Percentiles rank a stretch among this genome's conserved stretches.
phyloP scores from a whole-genome alignment of 2,329 filamentous ascomycete genomes.

The Xenoacremonium recifei region DNA sequence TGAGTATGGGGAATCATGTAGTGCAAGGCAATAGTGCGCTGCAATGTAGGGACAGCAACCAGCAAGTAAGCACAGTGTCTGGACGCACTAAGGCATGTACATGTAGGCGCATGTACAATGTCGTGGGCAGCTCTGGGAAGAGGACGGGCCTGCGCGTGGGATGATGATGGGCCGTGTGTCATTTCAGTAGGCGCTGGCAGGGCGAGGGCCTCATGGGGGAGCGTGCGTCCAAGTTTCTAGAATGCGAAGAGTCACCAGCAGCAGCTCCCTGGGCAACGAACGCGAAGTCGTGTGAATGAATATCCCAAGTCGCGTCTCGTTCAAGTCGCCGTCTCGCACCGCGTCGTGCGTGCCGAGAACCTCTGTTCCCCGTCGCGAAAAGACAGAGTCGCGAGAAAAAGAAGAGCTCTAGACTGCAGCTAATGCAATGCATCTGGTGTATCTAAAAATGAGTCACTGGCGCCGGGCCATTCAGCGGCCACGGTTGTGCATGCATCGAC shows the following conservation, averaged over 20 bases:
- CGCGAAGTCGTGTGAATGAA: too few relatives aligned
- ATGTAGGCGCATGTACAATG: not conserved
- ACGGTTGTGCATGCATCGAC: slow-evolving; percentile 28
- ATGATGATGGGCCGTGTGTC: too few relatives aligned
- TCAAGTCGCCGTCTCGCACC: not conserved
- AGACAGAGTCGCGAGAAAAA: too few relatives aligned
- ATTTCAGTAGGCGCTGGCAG: slow-evolving; percentile 1
- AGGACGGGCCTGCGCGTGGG: not conserved
- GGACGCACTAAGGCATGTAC: too few relatives aligned
- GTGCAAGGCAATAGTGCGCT: too few relatives aligned
- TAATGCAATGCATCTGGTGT: slow-evolving; percentile 6
- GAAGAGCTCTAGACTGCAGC: not conserved
- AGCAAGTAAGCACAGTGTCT: too few relatives aligned
- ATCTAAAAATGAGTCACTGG: slow-evolving; percentile 32
- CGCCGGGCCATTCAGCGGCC: slow-evolving; percentile 31
- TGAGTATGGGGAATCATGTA: too few relatives aligned
- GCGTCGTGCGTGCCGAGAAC: not conserved
- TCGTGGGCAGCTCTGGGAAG: not conserved
- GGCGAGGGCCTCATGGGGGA: not conserved
- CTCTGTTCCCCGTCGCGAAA: too few relatives aligned
- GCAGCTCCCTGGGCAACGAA: too few relatives aligned
- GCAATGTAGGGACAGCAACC: too few relatives aligned
- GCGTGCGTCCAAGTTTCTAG: not conserved
- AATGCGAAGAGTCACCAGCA: not conserved
- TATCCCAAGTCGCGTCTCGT: not conserved